These are phyloP conservation scores for Alternaria dauci DNA, from an alignment of 2,329 filamentous ascomycete genomes.

Conservation along the genomic window DNA sequence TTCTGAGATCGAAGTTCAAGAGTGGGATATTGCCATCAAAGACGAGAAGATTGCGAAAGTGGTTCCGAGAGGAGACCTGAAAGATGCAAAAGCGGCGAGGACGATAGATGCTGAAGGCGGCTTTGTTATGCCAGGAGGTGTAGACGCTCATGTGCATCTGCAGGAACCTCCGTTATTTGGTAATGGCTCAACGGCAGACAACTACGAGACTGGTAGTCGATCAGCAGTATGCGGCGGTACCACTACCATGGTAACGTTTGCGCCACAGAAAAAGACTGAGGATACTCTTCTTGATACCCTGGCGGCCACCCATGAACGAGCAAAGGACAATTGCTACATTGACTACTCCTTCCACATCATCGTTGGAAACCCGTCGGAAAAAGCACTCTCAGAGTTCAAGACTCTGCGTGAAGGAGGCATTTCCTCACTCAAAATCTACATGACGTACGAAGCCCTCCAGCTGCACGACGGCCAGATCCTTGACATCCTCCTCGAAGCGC, in stretches of 20 bases:
- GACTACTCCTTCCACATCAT: constrained; percentile 58
- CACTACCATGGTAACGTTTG: constrained; percentile 60
- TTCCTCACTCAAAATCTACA: constrained; percentile 55
- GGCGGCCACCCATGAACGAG: constrained; percentile 54
- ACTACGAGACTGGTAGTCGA: constrained; percentile 54
- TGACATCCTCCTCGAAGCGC: constrained; percentile 51
- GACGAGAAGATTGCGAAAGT: constrained; percentile 53
- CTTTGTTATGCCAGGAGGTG: constrained; percentile 58
- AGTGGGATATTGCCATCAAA: constrained; percentile 56
- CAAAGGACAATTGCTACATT: constrained; percentile 56
- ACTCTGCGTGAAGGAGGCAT: constrained; percentile 49
- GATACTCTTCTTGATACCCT: constrained; percentile 56
- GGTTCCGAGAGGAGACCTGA: constrained; percentile 43
- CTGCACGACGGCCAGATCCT: constrained; percentile 52
- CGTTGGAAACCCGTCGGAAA: constrained; percentile 49
- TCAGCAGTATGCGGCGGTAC: constrained; percentile 60
- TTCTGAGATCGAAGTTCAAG: constrained; percentile 49
- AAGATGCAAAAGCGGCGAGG: constrained; percentile 37
- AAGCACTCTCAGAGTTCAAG: constrained; percentile 48
- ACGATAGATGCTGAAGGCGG: constrained; percentile 56
- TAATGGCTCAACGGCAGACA: constrained; percentile 52
- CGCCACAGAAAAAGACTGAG: constrained; percentile 57
- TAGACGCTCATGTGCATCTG: constrained; percentile 59
- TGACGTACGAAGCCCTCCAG: constrained; percentile 53
- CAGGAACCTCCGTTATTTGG: constrained; percentile 58